Base-by-base conservation (phyloP, 495 filamentous ascomycete genomes). In the Tuber indicum region DNA sequence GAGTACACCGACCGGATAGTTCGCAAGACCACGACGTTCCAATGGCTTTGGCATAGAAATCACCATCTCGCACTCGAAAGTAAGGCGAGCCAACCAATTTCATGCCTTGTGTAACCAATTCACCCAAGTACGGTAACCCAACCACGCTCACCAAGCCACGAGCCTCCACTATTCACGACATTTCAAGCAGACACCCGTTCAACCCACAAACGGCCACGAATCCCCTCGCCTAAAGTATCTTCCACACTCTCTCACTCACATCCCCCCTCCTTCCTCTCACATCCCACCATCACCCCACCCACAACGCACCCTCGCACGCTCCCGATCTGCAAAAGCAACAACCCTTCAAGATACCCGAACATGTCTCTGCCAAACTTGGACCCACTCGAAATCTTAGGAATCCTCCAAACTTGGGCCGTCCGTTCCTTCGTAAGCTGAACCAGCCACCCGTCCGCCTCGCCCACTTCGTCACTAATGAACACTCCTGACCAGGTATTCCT, bases 371-470 rank as follows among this genome's bases (percentile, higher is more conserved):
- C 58, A 36, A 17, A 66, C 26, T 16, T 66, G 5, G 26, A 5
- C 32, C 58, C 26, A 19, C 26, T 66, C 14, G 58, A 36, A 66
- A 66, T 66, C 12, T 66, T 66, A 36, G 58, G 58, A 36, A 66
- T 8, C 26, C 58, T 66, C 19, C 58, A 93, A 81, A 88, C 86
- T 73, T 93, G 91, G 91, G 83, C 87, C 21, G 87, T 86, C 39
- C 87, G 90, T 1, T 79, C 90, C 62, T 93, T 93, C 78, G 91
- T 92, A 86, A 77, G 88, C 75, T 72, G 16, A 23, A 42, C 74
- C 43, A 47, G n/a, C 45, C n/a, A 47, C 70, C 74, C 26, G 23
- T 7, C n/a, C 1, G 6, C 41, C 41, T 47, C 4, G 14, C 44
- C 47, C 66, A 47, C 41, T 70, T 7, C 21, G 5, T 52, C 46